Conservation (phyloP, 192 early-diverging fungal genomes). For the Entophlyctis helioformis region DNA sequence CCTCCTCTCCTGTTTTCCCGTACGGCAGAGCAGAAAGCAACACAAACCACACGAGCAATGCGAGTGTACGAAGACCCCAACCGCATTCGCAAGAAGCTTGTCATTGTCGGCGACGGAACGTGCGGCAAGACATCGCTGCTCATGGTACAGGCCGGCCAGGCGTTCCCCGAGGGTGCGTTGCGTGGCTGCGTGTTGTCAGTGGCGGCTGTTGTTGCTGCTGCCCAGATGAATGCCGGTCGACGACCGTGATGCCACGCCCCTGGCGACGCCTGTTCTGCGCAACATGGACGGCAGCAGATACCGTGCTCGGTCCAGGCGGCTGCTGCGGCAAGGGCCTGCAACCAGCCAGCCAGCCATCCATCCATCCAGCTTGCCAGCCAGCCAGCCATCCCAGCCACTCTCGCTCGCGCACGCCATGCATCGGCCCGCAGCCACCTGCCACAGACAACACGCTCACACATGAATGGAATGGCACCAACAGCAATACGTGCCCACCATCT, state of each 20-base stretch:
- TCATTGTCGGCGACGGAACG: conserved; percentile 44
- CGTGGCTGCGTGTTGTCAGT: not conserved
- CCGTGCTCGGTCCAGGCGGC: not conserved
- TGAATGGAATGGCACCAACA: too few relatives aligned
- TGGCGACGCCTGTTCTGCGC: not conserved
- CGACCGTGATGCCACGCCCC: not conserved
- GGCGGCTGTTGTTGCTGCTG: not conserved
- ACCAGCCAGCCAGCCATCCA: too few relatives aligned
- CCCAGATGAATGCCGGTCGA: too few relatives aligned
- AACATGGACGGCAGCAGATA: conserved; percentile 2
- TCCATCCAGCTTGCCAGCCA: too few relatives aligned
- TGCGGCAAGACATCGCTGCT: conserved; percentile 46
- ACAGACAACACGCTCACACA: too few relatives aligned
- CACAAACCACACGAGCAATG: too few relatives aligned
- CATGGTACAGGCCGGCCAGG: conserved; percentile 32
- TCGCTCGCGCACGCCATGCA: too few relatives aligned
- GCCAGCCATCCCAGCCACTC: too few relatives aligned
- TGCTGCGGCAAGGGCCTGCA: not conserved
- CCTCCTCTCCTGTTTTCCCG: too few relatives aligned
- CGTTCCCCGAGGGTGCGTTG: conserved; percentile 42
- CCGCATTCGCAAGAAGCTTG: conserved; percentile 26
- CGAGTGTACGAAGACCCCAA: not conserved
- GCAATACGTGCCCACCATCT: conserved; percentile 78
- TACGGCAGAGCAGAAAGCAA: too few relatives aligned
- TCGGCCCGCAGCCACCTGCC: too few relatives aligned